Base-by-base conservation (phyloP, 2,329 filamentous ascomycete genomes). In the Tolypocladium nubicola region DNA sequence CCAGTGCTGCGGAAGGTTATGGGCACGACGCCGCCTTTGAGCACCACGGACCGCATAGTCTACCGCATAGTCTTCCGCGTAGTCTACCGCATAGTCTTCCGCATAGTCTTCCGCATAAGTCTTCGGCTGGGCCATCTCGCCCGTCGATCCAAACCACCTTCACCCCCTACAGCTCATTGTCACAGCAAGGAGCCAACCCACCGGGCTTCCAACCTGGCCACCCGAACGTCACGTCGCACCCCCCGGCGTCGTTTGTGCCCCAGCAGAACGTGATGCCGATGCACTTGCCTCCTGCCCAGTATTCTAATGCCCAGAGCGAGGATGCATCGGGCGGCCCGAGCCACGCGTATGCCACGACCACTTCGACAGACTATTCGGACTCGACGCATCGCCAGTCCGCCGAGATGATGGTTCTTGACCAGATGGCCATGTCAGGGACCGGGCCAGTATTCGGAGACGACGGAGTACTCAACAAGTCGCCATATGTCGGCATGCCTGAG, bases 371-470 rank as follows among this genome's bases (percentile, higher is more conserved):
- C 50, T 82, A 77, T 60, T 61, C 68, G 13, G 78, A 81, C 19
- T 72, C 75, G 23, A 65, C 69, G 21, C 75, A 77, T 23, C 75
- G 78, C 43, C 67, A 75, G 26, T 57, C 74, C 2, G 73, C 74
- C 40, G 82, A 86, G 60, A 77, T 85, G 76, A 79, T 84, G 72
- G 71, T 83, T 56, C 66, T 86, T 21, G 82, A 85, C 62, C 81
- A 85, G 60, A 85, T 86, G 79, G 72, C 80, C 49, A 79, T 80
- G 66, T 78, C 79, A 19, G 86, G 84, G 57, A 85, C 88, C 5
- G 89, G 95, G 64, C 90, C 93, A 0, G 87, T 97, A 33, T 97
- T 97, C 71, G 90, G 90, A 19, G 86, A 82, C 33, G 90, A 96
- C 64, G 87, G 84, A 21, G 86, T 90, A 59, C 65, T 83, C 45